These are phyloP conservation scores for Trametes maxima DNA, from an alignment of 768 basidiomycete genomes.

Conservation along the genomic window DNA sequence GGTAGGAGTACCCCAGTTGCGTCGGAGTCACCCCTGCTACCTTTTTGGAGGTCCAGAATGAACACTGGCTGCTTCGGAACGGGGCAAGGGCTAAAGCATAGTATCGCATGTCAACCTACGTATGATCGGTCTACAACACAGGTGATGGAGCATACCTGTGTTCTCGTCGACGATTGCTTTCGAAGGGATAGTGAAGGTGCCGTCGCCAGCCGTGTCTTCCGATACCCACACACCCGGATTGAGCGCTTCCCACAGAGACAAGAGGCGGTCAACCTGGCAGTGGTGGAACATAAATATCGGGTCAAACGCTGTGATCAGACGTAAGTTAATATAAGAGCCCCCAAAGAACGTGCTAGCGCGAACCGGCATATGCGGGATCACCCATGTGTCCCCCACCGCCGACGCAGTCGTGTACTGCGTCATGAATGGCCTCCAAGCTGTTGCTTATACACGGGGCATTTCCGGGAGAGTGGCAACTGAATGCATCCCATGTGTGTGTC, in stretches of 20 bases:
- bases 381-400: slow-evolving; percentile 46
- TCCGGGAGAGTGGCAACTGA: slow-evolving; percentile 47
- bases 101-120: neutral
- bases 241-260: slow-evolving; percentile 53
- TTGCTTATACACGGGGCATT: slow-evolving; percentile 44
- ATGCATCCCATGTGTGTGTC: slow-evolving; percentile 43
- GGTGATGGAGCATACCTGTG: slow-evolving; percentile 3
- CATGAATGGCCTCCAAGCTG: slow-evolving; percentile 55
- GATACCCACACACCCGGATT: slow-evolving; percentile 45
- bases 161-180: slow-evolving; percentile 18
- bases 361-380: slow-evolving; percentile 44
- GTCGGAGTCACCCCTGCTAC: slow-evolving; percentile 31
- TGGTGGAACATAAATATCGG: slow-evolving; percentile 60
- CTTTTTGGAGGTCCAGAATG: slow-evolving; percentile 44
- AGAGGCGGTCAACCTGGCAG: slow-evolving; percentile 53
- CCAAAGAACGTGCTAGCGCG: neutral
- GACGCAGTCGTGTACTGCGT: slow-evolving; percentile 42
- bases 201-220: neutral
- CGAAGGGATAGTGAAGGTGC: slow-evolving; percentile 20
- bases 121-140: no score
- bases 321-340: neutral
- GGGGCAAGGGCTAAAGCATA: slow-evolving; percentile 43
- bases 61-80: slow-evolving; percentile 44
- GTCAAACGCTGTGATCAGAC: slow-evolving; percentile 44
- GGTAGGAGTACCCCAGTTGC: slow-evolving; percentile 49